phyloP scores from a whole-genome alignment of 306 rosid genomes.

The Carpinus fangiana region DNA sequence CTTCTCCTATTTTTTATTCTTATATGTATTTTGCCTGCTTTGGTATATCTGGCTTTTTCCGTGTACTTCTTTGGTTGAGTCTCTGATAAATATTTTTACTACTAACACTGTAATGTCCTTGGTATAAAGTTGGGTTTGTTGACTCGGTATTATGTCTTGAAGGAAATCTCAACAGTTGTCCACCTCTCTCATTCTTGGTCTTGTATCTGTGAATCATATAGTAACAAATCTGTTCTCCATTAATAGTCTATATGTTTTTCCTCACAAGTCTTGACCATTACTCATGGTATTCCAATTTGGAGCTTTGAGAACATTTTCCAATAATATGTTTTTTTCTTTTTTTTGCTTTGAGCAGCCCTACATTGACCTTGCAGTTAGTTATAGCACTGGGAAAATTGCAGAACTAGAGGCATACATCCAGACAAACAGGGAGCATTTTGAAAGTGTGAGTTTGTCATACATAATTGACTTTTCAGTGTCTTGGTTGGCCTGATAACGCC shows the following conservation, averaged over 20 bases:
- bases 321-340: conserved; percentile 4
- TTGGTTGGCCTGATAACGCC: conserved; percentile 7
- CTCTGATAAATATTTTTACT: neutral
- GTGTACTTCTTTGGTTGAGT: neutral
- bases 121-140: neutral
- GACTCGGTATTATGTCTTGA: neutral
- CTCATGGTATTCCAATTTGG: neutral
- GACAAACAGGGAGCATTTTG: conserved; percentile 53
- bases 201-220: neutral
- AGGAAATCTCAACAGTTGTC: neutral
- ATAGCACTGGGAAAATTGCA: conserved; percentile 48
- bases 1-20: neutral
- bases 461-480: neutral
- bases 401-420: conserved; percentile 47
- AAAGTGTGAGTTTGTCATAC: conserved; percentile 47
- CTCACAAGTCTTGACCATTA: neutral
- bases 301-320: neutral
- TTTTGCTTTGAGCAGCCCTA: conserved; percentile 53
- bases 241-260: neutral
- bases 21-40: neutral
- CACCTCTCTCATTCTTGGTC: conserved; percentile 5
- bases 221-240: neutral
- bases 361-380: conserved; percentile 60
- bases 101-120: neutral
- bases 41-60: neutral